Evolutionary conservation across 129 eudicot genomes (phyloP).

Genomic region (Lactuca saligna): DNA sequence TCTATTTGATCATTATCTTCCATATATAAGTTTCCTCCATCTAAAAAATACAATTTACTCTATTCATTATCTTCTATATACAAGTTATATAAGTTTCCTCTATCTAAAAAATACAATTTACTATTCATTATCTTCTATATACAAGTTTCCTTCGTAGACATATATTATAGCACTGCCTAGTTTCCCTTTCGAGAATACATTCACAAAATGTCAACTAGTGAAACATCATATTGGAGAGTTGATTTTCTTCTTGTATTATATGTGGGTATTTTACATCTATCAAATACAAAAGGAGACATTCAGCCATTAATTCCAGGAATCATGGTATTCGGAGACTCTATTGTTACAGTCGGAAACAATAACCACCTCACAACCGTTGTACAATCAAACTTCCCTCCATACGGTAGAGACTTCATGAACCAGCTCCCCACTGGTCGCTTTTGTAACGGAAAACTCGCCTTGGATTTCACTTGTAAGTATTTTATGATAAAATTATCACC

Average conservation of each 20-base stretch:
- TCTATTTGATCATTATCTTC: not conserved
- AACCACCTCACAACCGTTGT: conserved; percentile 64
- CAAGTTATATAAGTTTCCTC: conserved; percentile 3
- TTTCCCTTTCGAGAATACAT: conserved; percentile 7
- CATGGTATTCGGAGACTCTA: conserved; percentile 82
- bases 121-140: not conserved
- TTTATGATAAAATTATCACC: no score
- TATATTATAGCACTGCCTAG: not conserved
- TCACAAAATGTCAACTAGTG: not conserved
- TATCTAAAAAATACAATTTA: not conserved
- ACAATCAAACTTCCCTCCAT: conserved; percentile 83
- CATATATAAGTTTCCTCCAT: conserved; percentile 1
- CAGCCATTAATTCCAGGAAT: conserved; percentile 82
- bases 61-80: not conserved
- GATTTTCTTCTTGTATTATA: conserved; percentile 14
- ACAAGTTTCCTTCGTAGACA: conserved; percentile 6
- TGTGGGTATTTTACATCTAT: not conserved
- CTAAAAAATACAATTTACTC: not conserved
- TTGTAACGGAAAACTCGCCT: conserved; percentile 96
- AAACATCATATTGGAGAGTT: conserved; percentile 20
- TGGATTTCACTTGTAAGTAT: conserved; percentile 72
- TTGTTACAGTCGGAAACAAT: conserved; percentile 87
- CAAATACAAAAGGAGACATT: conserved; percentile 24
- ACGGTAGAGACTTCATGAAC: conserved; percentile 70
- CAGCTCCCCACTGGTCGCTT: conserved; percentile 71